Evolutionary conservation across 108 stramenopile species (phyloP).

Genomic region (Discostella pseudostelligera): DNA sequence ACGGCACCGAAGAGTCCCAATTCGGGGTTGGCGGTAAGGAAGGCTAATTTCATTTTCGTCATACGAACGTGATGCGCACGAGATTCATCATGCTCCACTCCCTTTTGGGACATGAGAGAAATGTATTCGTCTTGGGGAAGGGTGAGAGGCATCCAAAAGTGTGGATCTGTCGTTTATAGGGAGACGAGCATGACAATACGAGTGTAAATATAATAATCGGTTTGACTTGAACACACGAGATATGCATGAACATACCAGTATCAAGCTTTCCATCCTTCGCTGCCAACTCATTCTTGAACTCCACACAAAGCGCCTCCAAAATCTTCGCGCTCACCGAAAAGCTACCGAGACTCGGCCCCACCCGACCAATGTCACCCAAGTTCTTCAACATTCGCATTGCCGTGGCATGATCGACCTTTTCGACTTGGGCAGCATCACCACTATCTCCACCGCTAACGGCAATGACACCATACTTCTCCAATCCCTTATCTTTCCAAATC

Average conservation of each 20-base stretch:
- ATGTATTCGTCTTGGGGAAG: slow-evolving; percentile 83
- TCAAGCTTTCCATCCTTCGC: slow-evolving; percentile 86
- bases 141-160: slow-evolving; percentile 99
- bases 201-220: not conserved
- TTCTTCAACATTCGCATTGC: slow-evolving; percentile 87
- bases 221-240: not conserved
- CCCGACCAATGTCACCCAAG: slow-evolving; percentile 86
- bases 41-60: slow-evolving; percentile 69
- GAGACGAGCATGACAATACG: not conserved
- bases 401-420: slow-evolving; percentile 97
- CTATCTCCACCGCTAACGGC: slow-evolving; percentile 76
- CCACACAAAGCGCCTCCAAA: slow-evolving; percentile 78
- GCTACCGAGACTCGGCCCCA: slow-evolving; percentile 93
- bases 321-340: slow-evolving; percentile 91
- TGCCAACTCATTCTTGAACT: slow-evolving; percentile 80
- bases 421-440: slow-evolving; percentile 95
- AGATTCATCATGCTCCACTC: slow-evolving; percentile 63
- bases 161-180: slow-evolving; percentile 88
- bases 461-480: slow-evolving; percentile 98
- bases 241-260: slow-evolving; percentile 23
- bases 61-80: slow-evolving; percentile 84
- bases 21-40: slow-evolving; percentile 47
- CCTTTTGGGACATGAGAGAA: slow-evolving; percentile 88
- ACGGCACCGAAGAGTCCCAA: slow-evolving; percentile 96
- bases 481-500: slow-evolving; percentile 90